Evolutionary conservation across 495 filamentous ascomycete species (phyloP).

Genomic region (Xylaria curta): DNA sequence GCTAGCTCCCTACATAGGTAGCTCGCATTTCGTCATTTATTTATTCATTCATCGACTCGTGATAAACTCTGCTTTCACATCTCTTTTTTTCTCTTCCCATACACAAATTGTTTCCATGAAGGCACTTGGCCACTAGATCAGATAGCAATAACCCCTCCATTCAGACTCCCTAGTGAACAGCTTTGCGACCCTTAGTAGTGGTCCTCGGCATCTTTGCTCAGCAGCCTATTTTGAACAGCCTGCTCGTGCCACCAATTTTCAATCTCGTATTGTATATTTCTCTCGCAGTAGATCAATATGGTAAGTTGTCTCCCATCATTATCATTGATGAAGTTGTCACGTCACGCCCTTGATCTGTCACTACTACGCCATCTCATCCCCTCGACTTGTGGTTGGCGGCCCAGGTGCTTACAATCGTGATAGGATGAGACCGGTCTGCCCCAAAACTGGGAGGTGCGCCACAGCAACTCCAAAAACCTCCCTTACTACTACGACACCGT

Average conservation of each 20-base stretch:
- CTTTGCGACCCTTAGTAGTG: constrained; percentile 10
- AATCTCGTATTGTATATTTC: neutral
- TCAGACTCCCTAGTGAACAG: neutral
- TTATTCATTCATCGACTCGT: neutral
- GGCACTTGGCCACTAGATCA: neutral
- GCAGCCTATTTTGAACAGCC: neutral
- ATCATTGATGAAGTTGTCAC: neutral
- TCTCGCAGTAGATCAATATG: constrained; percentile 13
- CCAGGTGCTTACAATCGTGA: constrained; percentile 14
- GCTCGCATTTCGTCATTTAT: constrained; percentile 22
- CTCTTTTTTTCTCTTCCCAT: neutral
- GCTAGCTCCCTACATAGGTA: neutral
- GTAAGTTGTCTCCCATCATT: neutral
- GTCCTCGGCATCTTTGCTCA: constrained; percentile 1
- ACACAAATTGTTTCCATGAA: neutral
- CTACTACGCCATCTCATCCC: neutral
- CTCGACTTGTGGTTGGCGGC: neutral
- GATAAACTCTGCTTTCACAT: neutral
- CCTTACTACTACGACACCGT: constrained; percentile 95
- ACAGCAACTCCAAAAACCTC: constrained; percentile 95
- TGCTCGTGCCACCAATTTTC: neutral
- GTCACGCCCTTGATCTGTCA: neutral
- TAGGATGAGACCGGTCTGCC: constrained; percentile 83
- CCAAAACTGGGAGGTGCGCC: constrained; percentile 87
- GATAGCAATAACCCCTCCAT: constrained; percentile 7